These are phyloP conservation scores for Aspergillus thermomutatus DNA, from an alignment of 2,329 filamentous ascomycete species.

Conservation along the genomic window DNA sequence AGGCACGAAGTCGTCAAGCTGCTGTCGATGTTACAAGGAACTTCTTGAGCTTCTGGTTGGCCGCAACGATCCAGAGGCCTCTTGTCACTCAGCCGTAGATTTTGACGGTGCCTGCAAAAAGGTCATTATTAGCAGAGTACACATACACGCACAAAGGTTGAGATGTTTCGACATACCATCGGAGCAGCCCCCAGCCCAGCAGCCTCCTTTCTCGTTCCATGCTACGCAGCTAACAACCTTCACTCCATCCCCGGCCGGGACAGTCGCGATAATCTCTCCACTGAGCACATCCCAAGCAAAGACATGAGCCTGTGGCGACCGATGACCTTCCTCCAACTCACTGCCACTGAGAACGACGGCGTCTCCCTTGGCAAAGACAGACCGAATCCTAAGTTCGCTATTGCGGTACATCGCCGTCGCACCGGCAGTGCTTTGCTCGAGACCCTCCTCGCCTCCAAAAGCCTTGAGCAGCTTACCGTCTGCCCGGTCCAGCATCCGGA, in stretches of 20 bases:
- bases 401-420: conserved; percentile 50
- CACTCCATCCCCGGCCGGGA: conserved; percentile 46
- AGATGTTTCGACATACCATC: conserved; percentile 30
- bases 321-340: conserved; percentile 50
- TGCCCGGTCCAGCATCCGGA: conserved; percentile 77
- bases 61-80: background rate
- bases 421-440: conserved; percentile 6
- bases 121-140: background rate
- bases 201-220: conserved; percentile 41
- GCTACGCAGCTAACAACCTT: conserved; percentile 45
- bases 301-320: conserved; percentile 25
- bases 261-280: conserved; percentile 62
- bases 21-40: background rate
- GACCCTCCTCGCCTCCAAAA: conserved; percentile 52
- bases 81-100: background rate
- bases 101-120: background rate
- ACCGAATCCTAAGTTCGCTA: conserved; percentile 69
- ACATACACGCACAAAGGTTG: background rate
- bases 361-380: conserved; percentile 71
- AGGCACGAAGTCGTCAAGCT: background rate
- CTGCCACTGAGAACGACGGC: conserved; percentile 77
- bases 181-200: conserved; percentile 41
- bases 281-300: conserved; percentile 78
- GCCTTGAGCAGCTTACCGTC: conserved; percentile 70
- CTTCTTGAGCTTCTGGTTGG: background rate